These are phyloP conservation scores for Citrus reticulata DNA, from an alignment of 345 rosid genomes.

Conservation along the genomic window DNA sequence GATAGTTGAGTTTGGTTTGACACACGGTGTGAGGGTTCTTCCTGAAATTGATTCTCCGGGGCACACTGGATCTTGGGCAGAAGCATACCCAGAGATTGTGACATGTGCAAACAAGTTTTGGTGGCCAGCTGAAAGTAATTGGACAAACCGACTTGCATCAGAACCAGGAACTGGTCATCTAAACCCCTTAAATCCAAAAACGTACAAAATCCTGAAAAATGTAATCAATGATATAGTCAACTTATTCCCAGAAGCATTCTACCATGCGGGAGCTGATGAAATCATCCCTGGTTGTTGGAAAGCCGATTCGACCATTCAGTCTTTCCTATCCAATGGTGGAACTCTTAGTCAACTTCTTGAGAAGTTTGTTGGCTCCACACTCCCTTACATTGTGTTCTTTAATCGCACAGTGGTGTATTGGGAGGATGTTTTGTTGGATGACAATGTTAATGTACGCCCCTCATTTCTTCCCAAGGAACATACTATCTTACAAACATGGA, in stretches of 20 bases:
- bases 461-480: slow-evolving; percentile 55
- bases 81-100: slow-evolving; percentile 75
- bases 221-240: slow-evolving; percentile 44
- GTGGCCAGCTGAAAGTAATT: slow-evolving; percentile 60
- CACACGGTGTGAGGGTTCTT: slow-evolving; percentile 75
- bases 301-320: slow-evolving; percentile 50
- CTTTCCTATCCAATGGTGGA: slow-evolving; percentile 59
- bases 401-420: slow-evolving; percentile 77
- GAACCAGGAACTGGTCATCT: slow-evolving; percentile 92
- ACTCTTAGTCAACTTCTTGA: slow-evolving; percentile 70
- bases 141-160: slow-evolving; percentile 66
- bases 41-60: slow-evolving; percentile 81
- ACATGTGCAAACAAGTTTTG: slow-evolving; percentile 81
- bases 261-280: slow-evolving; percentile 77
- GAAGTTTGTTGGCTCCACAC: slow-evolving; percentile 50
- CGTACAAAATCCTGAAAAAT: slow-evolving; percentile 62
- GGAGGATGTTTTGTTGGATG: slow-evolving; percentile 73
- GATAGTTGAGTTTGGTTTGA: slow-evolving; percentile 65
- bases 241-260: slow-evolving; percentile 72
- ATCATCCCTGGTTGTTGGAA: slow-evolving; percentile 82
- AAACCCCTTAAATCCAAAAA: slow-evolving; percentile 67
- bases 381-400: slow-evolving; percentile 56
- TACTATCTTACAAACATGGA: slow-evolving; percentile 85
- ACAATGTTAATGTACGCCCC: slow-evolving; percentile 42
- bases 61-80: slow-evolving; percentile 48